Conservation (phyloP, 345 rosid species). For the Leavenworthia alabamica region DNA sequence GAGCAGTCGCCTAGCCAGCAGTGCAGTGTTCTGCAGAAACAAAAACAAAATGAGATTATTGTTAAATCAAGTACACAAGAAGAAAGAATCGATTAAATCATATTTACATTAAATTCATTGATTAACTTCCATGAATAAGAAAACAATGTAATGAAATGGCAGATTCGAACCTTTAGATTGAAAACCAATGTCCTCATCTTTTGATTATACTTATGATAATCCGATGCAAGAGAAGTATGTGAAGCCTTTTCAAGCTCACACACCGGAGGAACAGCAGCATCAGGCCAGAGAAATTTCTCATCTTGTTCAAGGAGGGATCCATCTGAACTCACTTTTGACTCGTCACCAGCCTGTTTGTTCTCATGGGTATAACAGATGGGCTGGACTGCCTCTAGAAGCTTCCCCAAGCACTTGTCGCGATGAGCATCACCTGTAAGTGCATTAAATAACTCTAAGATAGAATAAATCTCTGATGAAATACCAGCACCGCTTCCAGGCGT, state of each 20-base stretch:
- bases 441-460: constrained; percentile 51
- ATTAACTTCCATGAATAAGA: background rate
- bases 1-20: constrained; percentile 67
- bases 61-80: background rate
- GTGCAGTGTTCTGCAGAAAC: constrained; percentile 43
- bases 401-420: constrained; percentile 87
- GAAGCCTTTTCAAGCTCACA: constrained; percentile 78
- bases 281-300: constrained; percentile 72
- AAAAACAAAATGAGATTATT: background rate
- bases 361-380: constrained; percentile 50
- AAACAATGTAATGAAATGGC: background rate
- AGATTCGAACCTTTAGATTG: constrained; percentile 72
- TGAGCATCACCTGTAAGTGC: constrained; percentile 64
- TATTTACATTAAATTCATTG: background rate
- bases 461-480: constrained; percentile 46
- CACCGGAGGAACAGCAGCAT: constrained; percentile 72
- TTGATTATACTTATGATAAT: constrained; percentile 89
- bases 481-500: too few species aligned
- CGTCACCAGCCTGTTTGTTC: constrained; percentile 32
- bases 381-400: constrained; percentile 74
- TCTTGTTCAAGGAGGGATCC: constrained; percentile 24
- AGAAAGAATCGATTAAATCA: background rate
- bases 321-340: constrained; percentile 39
- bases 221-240: constrained; percentile 58
- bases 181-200: constrained; percentile 73